Conservation (phyloP, 345 rosid genomes). For the Pistacia atlantica region DNA sequence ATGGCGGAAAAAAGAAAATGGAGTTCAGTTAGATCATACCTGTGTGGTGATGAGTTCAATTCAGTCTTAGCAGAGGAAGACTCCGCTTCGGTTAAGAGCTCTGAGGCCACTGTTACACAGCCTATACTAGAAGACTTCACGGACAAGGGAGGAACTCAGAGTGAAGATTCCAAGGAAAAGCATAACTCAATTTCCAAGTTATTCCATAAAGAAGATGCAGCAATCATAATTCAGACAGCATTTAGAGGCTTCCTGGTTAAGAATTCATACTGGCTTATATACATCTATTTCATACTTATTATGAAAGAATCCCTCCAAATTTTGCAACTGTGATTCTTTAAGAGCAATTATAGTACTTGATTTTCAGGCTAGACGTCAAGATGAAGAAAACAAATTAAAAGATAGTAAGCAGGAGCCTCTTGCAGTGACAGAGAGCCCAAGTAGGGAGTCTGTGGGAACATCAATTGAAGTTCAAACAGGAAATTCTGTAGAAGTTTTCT, state of each 20-base stretch:
- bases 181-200: conserved; percentile 51
- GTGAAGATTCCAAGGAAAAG: conserved; percentile 39
- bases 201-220: conserved; percentile 75
- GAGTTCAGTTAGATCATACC: conserved; percentile 72
- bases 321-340: neutral
- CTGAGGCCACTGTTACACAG: conserved; percentile 50
- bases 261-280: neutral
- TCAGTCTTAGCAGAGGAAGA: conserved; percentile 79
- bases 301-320: neutral
- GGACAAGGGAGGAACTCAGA: conserved; percentile 28
- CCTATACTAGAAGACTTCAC: conserved; percentile 28
- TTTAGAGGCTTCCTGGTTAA: conserved; percentile 65
- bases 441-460: conserved; percentile 55
- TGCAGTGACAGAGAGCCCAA: conserved; percentile 43
- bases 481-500: conserved; percentile 50
- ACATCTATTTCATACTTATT: neutral
- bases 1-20: conserved; percentile 58
- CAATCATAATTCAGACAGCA: conserved; percentile 70
- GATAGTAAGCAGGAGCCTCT: conserved; percentile 28
- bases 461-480: conserved; percentile 77
- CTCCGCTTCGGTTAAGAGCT: conserved; percentile 69
- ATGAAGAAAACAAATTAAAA: conserved; percentile 24
- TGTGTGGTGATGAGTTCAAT: conserved; percentile 74
- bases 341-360: neutral
- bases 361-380: conserved; percentile 43